Evolutionary conservation across 164 flowering plant species (phyloP), one percentile per base, ranked within the genome.

Genomic region (Warburgia ugandensis): DNA sequence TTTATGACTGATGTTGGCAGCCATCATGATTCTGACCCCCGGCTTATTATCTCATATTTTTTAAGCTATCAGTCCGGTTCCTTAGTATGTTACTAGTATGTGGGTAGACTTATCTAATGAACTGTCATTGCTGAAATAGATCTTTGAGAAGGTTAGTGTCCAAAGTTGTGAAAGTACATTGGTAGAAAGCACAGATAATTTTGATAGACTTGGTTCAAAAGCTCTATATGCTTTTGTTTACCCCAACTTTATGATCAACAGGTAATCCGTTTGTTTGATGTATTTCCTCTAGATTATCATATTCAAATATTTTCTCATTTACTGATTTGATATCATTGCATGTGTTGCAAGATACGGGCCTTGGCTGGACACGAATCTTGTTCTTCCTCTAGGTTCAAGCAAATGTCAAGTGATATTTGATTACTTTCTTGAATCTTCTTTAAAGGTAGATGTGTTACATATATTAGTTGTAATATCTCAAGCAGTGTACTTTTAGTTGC

Each of bases 341-440:
- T 39, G 28, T 19, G 29, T 51, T 57, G 38, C 13, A 46, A 91
- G 98, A 74, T 92, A 87, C 58, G 96, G 98, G 46, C 98, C 95
- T 33, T 87, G 98, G 98, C 80, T 92, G 95, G 96, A 87, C 61
- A 92, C 96, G 20, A 92, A 92, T 69, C 78, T 87, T 14, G 95
- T 85, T 43, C 71, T 92, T 28, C 98, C 98, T 6, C 51, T 81
- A 21, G 96, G 94, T 49, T 80, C 81, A 14, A 66, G 67, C 41
- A 81, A 72, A 73, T 92, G 98, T 62, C 66, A 55, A 69, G 96
- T 87, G 45, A 73, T 87, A 59, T 92, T 92, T 67, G 95, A 92
- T 58, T 92, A 81, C 64, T 92, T 84, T 56, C 72, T 91, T 52
- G 92, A 86, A 56, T 53, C 62, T 45, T 68, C 75, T 55, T 53